A percentile compares a stretch with the other conserved stretches of the same genome.
Conservation (phyloP, 2,329 filamentous ascomycete genomes). For the Alternaria panax region DNA sequence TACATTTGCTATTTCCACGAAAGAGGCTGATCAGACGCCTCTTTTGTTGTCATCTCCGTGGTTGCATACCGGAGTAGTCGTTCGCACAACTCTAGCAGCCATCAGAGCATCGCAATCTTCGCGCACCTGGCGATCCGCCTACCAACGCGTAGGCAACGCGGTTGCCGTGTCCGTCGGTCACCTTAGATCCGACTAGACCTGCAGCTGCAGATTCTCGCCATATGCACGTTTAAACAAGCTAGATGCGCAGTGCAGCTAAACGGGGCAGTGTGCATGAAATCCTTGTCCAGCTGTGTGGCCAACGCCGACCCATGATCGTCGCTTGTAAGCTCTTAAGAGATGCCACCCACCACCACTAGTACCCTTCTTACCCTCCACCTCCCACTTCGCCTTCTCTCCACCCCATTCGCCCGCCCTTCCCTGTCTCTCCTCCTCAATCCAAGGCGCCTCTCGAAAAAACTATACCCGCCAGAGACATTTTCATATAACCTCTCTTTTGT, state of each 20-base stretch:
- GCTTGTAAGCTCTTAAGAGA: slow-evolving; percentile 49
- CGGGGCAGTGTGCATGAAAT: slow-evolving; percentile 51
- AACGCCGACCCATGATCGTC: slow-evolving; percentile 45
- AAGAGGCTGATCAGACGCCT: slow-evolving; percentile 38
- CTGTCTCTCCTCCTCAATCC: slow-evolving; percentile 46
- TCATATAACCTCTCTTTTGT: slow-evolving; percentile 45
- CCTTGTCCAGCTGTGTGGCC: slow-evolving; percentile 46
- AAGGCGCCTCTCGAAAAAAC: slow-evolving; percentile 46
- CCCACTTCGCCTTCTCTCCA: slow-evolving; percentile 53
- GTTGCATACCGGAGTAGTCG: slow-evolving; percentile 33
- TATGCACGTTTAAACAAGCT: slow-evolving; percentile 49
- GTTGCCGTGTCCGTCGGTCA: slow-evolving; percentile 45
- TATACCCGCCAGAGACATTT: slow-evolving; percentile 48
- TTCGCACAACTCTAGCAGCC: slow-evolving; percentile 29
- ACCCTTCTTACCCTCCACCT: slow-evolving; percentile 51
- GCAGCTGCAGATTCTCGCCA: slow-evolving; percentile 46
- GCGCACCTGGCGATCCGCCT: slow-evolving; percentile 33
- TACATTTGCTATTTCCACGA: slow-evolving; percentile 40
- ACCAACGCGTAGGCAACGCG: slow-evolving; percentile 45
- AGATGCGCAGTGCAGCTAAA: slow-evolving; percentile 48
- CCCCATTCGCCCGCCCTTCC: slow-evolving; percentile 52
- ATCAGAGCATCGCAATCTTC: slow-evolving; percentile 47
- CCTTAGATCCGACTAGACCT: slow-evolving; percentile 48
- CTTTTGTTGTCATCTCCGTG: slow-evolving; percentile 45
- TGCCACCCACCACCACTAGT: slow-evolving; percentile 48